Base-by-base conservation (phyloP, 345 rosid genomes). In the Capsella bursapastoris region DNA sequence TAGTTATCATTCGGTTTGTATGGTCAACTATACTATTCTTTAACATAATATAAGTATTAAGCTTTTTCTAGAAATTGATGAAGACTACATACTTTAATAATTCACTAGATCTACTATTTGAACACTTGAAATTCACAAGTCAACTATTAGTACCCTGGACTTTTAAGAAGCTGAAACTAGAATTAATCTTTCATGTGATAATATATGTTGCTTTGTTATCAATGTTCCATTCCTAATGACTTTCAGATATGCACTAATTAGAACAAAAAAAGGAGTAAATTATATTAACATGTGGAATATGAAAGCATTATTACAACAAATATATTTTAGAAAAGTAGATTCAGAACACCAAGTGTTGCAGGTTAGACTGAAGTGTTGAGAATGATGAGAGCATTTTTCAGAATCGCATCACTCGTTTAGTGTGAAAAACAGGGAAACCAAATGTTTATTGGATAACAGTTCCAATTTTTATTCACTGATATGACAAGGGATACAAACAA, bases 401-500 rank as follows among this genome's bases (percentile, higher is more conserved):
- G 25, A 22, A 22, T 22, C 25, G 25, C 25, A 22, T 22, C 25
- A 22, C 25, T 22, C 25, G 5, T 49, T 22, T 5, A 51, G 49
- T 37, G 49, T 25, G 58, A 13, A 51, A 22, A 38, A 4, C 27
- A 51, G 59, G n/a, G 27, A 67, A 53, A 47, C 51, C 51, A 37
- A 13, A 50, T 37, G 55, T 56, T 69, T 45, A 70, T 45, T 57
- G 3, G 43, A 57, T 31, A 44, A 55, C 31, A 56, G 12, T 56
- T 47, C 55, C 73, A 31, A 31, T 50, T 32, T 43, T 18, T 66
- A 66, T 50, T 50, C 3, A 66, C 22, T 66, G 51, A 66, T 66
- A 66, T 48, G 13, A 2, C 11, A 68, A 16, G n/a, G 34, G 35
- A 40, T 45, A 64, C 65, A 73, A 73, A 65, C 52, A 57, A 37